Conservation (phyloP, 352 stramenopile species). For the Thalassiosira hispida region DNA sequence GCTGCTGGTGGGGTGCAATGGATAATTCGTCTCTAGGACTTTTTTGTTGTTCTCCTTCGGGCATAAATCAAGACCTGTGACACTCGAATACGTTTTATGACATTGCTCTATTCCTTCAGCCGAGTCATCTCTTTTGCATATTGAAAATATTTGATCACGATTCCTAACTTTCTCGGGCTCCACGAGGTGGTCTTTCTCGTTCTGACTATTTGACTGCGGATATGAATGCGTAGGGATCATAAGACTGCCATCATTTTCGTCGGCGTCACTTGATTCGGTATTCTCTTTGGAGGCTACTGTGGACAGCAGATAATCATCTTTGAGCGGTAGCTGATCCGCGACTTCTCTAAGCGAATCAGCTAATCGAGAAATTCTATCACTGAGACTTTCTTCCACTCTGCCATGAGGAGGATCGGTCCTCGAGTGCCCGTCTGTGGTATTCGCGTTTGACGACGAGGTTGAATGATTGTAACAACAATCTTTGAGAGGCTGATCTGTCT, state of each 20-base stretch:
- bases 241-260: too few relatives aligned
- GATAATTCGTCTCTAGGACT: background rate
- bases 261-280: background rate
- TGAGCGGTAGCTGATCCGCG: conserved; percentile 7
- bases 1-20: background rate
- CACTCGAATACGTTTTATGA: background rate
- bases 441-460: background rate
- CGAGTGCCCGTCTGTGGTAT: background rate
- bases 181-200: too few relatives aligned
- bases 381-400: conserved; percentile 21
- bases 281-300: background rate
- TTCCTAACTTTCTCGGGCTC: background rate
- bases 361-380: conserved; percentile 26
- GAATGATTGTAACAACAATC: background rate
- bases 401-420: background rate
- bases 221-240: background rate
- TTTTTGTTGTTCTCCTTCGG: background rate
- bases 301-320: background rate
- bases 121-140: background rate
- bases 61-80: background rate
- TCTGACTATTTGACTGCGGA: too few relatives aligned
- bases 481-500: background rate
- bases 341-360: conserved; percentile 29
- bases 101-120: background rate
- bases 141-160: background rate